Evolutionary conservation across 2,329 filamentous ascomycete genomes (phyloP).

Genomic region (Teratosphaeriaceae sp.): DNA sequence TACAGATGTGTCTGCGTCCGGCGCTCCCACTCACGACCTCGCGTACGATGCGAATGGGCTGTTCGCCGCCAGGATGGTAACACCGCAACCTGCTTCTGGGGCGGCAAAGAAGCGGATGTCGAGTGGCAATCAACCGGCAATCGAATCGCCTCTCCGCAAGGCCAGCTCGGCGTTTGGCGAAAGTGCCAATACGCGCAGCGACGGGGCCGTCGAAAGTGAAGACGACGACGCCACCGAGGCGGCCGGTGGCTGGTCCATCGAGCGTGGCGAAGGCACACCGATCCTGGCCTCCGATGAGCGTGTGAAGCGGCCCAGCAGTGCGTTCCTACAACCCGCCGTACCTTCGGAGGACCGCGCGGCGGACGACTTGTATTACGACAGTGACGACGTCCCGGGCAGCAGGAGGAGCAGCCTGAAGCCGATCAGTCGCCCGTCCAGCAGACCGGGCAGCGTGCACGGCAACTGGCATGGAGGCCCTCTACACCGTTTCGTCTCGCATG

Average conservation of each 20-base stretch:
- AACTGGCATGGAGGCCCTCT: slow-evolving; percentile 45
- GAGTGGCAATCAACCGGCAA: slow-evolving; percentile 31
- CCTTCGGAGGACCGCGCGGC: slow-evolving; percentile 61
- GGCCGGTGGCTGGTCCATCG: slow-evolving; percentile 48
- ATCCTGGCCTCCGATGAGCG: slow-evolving; percentile 89
- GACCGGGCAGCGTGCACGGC: slow-evolving; percentile 49
- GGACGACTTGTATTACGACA: slow-evolving; percentile 45
- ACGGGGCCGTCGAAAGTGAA: slow-evolving; percentile 39
- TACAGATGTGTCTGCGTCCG: slow-evolving; percentile 58
- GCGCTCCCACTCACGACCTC: slow-evolving; percentile 84
- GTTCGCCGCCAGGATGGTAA: slow-evolving; percentile 68
- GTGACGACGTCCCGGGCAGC: slow-evolving; percentile 28
- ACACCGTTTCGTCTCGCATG: slow-evolving; percentile 49
- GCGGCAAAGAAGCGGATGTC: slow-evolving; percentile 22
- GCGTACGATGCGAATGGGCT: slow-evolving; percentile 84
- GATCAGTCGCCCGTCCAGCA: slow-evolving; percentile 58
- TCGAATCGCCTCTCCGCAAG: slow-evolving; percentile 38
- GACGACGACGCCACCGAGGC: slow-evolving; percentile 49
- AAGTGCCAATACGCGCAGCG: slow-evolving; percentile 16
- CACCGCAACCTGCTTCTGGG: slow-evolving; percentile 51
- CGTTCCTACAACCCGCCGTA: slow-evolving; percentile 71
- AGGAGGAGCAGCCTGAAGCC: slow-evolving; percentile 50
- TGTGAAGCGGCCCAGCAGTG: slow-evolving; percentile 61
- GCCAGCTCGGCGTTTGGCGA: slow-evolving; percentile 42
- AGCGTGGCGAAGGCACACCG: slow-evolving; percentile 62